These are phyloP conservation scores for Monilinia vaccinii-corymbosi DNA, from an alignment of 2,329 filamentous ascomycete genomes.

Conservation along the genomic window DNA sequence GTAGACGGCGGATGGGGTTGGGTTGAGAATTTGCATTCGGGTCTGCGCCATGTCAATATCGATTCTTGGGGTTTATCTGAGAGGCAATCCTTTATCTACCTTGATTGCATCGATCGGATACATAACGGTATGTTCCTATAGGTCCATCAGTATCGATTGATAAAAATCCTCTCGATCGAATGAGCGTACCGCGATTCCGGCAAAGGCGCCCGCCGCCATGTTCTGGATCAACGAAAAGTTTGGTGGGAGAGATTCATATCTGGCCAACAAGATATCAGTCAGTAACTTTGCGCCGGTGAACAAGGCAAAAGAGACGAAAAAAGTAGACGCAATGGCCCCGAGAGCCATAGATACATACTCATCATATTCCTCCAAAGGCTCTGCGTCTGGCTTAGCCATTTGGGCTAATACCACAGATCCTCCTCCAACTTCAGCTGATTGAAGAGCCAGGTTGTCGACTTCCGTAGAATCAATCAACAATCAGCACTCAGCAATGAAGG, in stretches of 20 bases:
- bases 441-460: conserved; percentile 51
- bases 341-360: conserved; percentile 42
- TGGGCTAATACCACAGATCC: conserved; percentile 57
- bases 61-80: background rate
- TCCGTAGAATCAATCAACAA: conserved; percentile 11
- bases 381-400: conserved; percentile 60
- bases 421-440: conserved; percentile 51
- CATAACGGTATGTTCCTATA: conserved; percentile 95
- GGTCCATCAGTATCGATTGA: conserved; percentile 16
- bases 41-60: conserved; percentile 49
- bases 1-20: conserved; percentile 71
- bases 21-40: conserved; percentile 93
- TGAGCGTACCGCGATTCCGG: conserved; percentile 43
- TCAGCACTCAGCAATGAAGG: no score
- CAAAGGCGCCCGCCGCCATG: conserved; percentile 93
- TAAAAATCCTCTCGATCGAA: conserved; percentile 10
- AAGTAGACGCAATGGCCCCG: conserved; percentile 9
- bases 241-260: conserved; percentile 87
- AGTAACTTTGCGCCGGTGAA: conserved; percentile 5
- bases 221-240: conserved; percentile 93
- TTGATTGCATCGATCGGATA: conserved; percentile 98
- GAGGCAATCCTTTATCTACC: conserved; percentile 41
- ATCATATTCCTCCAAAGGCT: conserved; percentile 51
- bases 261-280: conserved; percentile 28
- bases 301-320: background rate